phyloP scores from a whole-genome alignment of 1,139 yeast genomes.

The Pichia sp. region DNA sequence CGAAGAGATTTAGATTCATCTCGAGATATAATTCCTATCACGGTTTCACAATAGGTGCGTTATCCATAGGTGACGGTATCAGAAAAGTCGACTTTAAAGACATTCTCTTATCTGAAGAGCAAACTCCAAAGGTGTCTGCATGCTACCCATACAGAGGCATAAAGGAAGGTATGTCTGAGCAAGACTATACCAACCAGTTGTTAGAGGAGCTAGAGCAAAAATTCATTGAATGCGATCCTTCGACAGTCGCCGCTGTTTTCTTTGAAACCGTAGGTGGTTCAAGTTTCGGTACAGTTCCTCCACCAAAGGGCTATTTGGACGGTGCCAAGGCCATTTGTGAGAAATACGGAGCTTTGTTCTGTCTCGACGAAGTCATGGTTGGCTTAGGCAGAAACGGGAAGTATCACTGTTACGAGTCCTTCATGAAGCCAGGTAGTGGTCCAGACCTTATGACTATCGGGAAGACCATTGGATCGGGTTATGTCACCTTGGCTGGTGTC shows the following conservation, averaged over 20 bases:
- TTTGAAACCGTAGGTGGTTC: conserved; percentile 60
- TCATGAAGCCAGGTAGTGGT: conserved; percentile 42
- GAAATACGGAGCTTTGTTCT: conserved; percentile 44
- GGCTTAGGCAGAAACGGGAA: conserved; percentile 45
- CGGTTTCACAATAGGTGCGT: conserved; percentile 54
- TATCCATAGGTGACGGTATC: conserved; percentile 43
- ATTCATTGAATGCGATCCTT: conserved; percentile 48
- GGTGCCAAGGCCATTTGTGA: conserved; percentile 41
- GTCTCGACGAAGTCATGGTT: conserved; percentile 50
- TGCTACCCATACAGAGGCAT: conserved; percentile 49
- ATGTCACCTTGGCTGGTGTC: conserved; percentile 58
- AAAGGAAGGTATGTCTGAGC: conserved; percentile 43
- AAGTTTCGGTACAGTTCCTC: conserved; percentile 52
- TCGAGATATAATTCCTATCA: conserved; percentile 55
- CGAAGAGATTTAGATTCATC: conserved; percentile 46
- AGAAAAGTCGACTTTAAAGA: conserved; percentile 42
- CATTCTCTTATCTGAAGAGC: conserved; percentile 38
- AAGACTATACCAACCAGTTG: conserved; percentile 45
- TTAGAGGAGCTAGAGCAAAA: conserved; percentile 47
- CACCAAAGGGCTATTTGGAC: conserved; percentile 46
- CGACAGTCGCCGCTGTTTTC: conserved; percentile 49
- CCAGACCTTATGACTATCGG: conserved; percentile 64
- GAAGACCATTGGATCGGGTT: conserved; percentile 63
- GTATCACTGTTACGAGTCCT: conserved; percentile 40
- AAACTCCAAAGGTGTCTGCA: conserved; percentile 44